Evolutionary conservation across 495 filamentous ascomycete species (phyloP), one percentile per base, ranked within the genome.

Genomic region (Emericellopsis terricola): DNA sequence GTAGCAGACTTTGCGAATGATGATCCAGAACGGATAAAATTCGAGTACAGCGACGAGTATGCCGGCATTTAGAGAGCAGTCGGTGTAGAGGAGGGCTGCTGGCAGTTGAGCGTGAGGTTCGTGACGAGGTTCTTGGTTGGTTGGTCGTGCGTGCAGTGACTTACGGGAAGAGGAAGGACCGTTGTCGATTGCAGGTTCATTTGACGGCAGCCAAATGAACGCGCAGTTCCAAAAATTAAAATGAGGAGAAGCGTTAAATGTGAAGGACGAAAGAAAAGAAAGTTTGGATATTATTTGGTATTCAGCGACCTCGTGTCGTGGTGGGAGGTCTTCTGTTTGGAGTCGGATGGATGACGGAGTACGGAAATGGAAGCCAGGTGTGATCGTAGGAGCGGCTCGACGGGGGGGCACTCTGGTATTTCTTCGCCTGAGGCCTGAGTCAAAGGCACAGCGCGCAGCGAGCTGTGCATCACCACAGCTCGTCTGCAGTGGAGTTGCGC

Each of bases 11-110:
- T 96, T 44, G 80, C 71, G 51, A 94, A 78, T 35, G 33, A 24
- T 24, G 33, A 35, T 74, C 81, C 87, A 64, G 86, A 82, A 60
- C 91, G 89, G 71, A 91, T 82, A 69, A 96, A 76, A 59, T 84
- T 81, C 64, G 85, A 62, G 52, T 64, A 69, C 38, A 71, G 51
- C 43, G 59, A 61, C 38, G 64, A 65, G 51, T 65, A 68, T 43
- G 60, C 56, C 52, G 67, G 67, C 67, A 71, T 71, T 71, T 69
- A 71, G 64, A 55, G 52, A 42, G 60, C 49, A 46, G 63, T 59
- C 48, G 51, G 44, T 30, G 52, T 49, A 47, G 48, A 52, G 40
- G 51, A 51, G 33, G 28, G 19, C 8, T 29, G 18, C 6, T 26
- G 23, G 15, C 14, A 30, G 20, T 3, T 3, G 30, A 23, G 6